Evolutionary conservation across 1,284 basidiomycete genomes (phyloP).

Genomic region (Cryptococcus jaspeensis): DNA sequence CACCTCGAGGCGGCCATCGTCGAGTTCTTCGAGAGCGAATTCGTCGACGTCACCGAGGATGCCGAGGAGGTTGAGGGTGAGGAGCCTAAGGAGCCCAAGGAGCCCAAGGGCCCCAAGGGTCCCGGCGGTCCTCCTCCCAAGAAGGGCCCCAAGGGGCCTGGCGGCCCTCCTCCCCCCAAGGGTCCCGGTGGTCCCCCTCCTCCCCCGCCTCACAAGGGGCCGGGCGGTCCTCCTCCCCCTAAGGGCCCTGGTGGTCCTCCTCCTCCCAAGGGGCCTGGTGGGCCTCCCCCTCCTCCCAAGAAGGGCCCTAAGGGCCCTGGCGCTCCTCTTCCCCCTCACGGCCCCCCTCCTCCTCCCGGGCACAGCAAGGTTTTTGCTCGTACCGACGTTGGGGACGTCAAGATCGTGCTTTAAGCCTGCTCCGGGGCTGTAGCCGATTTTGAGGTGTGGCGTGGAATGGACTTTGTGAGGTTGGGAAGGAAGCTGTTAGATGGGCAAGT

Average conservation of each 20-base stretch:
- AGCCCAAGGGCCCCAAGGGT: conserved; percentile 9
- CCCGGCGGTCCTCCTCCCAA: conserved; percentile 6
- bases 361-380: conserved; percentile 25
- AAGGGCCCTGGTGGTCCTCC: conserved; percentile 11
- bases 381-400: conserved; percentile 31
- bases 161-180: conserved; percentile 10
- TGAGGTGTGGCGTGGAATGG: too few relatives aligned
- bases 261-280: conserved; percentile 5
- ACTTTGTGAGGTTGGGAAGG: too few relatives aligned
- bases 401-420: conserved; percentile 19
- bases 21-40: background rate
- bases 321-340: conserved; percentile 7
- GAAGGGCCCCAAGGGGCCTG: background rate
- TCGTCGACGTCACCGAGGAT: background rate
- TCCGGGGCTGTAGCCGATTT: too few relatives aligned
- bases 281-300: conserved; percentile 8
- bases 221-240: conserved; percentile 12
- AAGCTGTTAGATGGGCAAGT: too few relatives aligned
- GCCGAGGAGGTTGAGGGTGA: background rate
- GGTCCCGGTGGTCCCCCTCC: conserved; percentile 15
- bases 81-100: conserved; percentile 12
- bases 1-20: background rate
- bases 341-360: conserved; percentile 27
- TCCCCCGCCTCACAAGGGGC: conserved; percentile 11
- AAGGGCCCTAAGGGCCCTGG: too few relatives aligned